A percentile compares a stretch with the other conserved stretches of the same genome.
Conservation (phyloP, 2,329 filamentous ascomycete species). For the Aspergillus phoenicis region DNA sequence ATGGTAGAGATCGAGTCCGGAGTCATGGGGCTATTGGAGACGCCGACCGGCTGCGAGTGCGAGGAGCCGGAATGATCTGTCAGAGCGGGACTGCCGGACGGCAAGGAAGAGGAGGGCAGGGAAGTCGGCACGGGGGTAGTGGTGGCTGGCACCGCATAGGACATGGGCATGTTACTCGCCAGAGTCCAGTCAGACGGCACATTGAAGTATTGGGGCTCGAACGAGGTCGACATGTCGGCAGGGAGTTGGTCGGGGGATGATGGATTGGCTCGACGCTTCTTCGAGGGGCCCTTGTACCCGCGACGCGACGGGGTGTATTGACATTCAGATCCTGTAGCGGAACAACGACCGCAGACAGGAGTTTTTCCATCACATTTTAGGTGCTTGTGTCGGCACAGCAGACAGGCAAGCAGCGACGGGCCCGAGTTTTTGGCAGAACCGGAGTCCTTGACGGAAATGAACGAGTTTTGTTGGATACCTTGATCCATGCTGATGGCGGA, state of each 20-base stretch:
- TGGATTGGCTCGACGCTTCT: constrained; percentile 46
- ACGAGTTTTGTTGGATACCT: constrained; percentile 17
- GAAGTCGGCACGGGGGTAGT: constrained; percentile 18
- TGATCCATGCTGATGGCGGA: constrained; percentile 30
- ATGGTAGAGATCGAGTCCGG: constrained; percentile 40
- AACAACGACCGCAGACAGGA: constrained; percentile 69
- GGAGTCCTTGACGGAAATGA: constrained; percentile 19
- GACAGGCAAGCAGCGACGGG: constrained; percentile 50
- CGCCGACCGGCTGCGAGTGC: constrained; percentile 22
- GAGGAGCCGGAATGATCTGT: constrained; percentile 22
- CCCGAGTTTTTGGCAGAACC: constrained; percentile 29
- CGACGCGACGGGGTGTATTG: constrained; percentile 73
- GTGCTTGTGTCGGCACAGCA: constrained; percentile 61
- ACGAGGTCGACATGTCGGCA: constrained; percentile 48
- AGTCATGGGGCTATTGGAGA: constrained; percentile 33
- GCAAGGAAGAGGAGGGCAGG: constrained; percentile 24
- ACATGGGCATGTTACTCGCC: constrained; percentile 37
- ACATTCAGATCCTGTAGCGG: constrained; percentile 61
- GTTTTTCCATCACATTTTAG: constrained; percentile 73
- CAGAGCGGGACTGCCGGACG: constrained; percentile 29
- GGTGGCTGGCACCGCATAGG: constrained; percentile 19
- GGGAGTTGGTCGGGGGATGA: constrained; percentile 48
- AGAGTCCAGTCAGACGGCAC: constrained; percentile 44
- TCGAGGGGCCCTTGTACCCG: constrained; percentile 71
- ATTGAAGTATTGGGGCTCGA: constrained; percentile 32